A percentile compares a stretch with the other conserved stretches of the same genome.
These are phyloP conservation scores for Phytophthora nicotianae DNA, from an alignment of 352 stramenopile species.

Conservation along the genomic window DNA sequence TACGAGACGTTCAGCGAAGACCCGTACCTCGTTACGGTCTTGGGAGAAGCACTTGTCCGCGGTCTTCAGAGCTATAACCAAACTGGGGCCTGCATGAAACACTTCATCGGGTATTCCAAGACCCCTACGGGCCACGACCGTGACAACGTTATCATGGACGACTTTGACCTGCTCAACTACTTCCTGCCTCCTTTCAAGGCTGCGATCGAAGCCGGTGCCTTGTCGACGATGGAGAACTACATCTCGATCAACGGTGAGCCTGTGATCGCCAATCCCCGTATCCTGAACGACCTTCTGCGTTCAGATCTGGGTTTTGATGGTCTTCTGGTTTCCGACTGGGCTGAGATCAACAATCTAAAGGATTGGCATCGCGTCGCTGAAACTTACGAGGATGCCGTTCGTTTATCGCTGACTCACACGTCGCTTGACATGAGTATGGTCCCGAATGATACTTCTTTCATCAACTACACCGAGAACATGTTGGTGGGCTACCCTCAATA, in stretches of 20 bases:
- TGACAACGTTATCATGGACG: conserved; percentile 64
- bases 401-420: conserved; percentile 71
- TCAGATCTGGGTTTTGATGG: conserved; percentile 81
- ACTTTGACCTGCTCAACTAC: conserved; percentile 81
- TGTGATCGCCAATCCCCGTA: conserved; percentile 75
- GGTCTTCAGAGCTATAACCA: conserved; percentile 76
- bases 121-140: conserved; percentile 79
- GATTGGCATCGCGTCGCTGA: conserved; percentile 52
- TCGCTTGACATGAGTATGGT: conserved; percentile 93
- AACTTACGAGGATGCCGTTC: conserved; percentile 51
- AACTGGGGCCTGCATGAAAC: conserved; percentile 85
- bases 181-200: conserved; percentile 84
- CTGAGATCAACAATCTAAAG: conserved; percentile 87
- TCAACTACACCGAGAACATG: conserved; percentile 55
- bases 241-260: conserved; percentile 91
- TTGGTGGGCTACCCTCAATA: conserved; percentile 39
- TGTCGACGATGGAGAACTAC: conserved; percentile 94
- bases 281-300: conserved; percentile 77
- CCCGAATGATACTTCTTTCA: conserved; percentile 40
- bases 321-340: conserved; percentile 89
- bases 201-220: conserved; percentile 67
- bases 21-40: conserved; percentile 69
- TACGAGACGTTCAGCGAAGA: conserved; percentile 95
- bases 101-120: conserved; percentile 85
- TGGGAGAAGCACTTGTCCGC: conserved; percentile 70